These are phyloP conservation scores for Starmerella sp. DNA, from an alignment of 805 yeast genomes.

Conservation along the genomic window DNA sequence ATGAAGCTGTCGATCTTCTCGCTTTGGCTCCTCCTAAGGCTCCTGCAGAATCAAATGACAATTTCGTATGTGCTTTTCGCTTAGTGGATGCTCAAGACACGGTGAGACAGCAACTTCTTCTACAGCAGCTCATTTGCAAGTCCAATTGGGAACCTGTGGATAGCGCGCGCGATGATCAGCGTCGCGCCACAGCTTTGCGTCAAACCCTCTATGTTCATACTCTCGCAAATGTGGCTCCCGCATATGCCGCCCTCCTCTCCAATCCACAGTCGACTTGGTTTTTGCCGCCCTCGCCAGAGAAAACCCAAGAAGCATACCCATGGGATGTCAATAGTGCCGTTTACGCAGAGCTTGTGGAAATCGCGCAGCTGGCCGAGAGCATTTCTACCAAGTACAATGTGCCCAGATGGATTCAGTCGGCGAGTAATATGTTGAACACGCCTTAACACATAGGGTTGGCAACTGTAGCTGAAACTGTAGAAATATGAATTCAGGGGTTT, in stretches of 20 bases:
- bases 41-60: slow-evolving; percentile 4
- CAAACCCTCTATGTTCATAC: slow-evolving; percentile 12
- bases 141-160: slow-evolving; percentile 15
- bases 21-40: slow-evolving; percentile 14
- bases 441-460: no score
- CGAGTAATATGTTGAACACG: neutral
- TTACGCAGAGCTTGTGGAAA: neutral
- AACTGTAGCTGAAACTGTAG: no score
- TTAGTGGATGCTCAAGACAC: slow-evolving; percentile 9
- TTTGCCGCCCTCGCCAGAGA: neutral
- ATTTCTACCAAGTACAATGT: slow-evolving; percentile 11
- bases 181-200: neutral
- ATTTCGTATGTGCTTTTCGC: slow-evolving; percentile 9
- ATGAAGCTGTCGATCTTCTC: slow-evolving; percentile 14
- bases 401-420: neutral
- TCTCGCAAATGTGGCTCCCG: neutral
- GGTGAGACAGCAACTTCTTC: slow-evolving; percentile 11
- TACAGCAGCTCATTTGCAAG: slow-evolving; percentile 16
- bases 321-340: slow-evolving; percentile 6
- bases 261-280: neutral
- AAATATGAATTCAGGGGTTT: no score
- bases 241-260: neutral
- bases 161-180: neutral
- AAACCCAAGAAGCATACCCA: neutral
- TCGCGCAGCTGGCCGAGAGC: slow-evolving; percentile 4